Base-by-base conservation (phyloP, 768 basidiomycete species). In the Hygrophoropsis aurantiaca region DNA sequence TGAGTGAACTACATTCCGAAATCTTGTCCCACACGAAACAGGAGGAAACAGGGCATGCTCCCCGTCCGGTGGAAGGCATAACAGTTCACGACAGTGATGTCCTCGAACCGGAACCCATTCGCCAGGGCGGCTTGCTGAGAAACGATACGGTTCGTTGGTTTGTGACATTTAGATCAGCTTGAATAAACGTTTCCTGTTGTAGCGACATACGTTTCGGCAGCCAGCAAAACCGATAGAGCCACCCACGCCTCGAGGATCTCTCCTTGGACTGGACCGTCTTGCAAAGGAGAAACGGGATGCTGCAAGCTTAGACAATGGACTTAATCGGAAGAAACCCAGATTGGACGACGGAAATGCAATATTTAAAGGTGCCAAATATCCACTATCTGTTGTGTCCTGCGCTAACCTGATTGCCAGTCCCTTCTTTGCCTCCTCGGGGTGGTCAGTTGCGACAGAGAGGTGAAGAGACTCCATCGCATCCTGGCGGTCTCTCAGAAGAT, bases 401-500 rank as follows among this genome's bases (percentile, higher is more conserved):
- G 27, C 57, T 2, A 56, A 45, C 23, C 8, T 19, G 15, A 11
- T 13, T 11, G 13, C 5, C 48, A 97, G 94, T 97, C 16, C 94
- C 94, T 0, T 77, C 66, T 32, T 64, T 94, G 18, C 94, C 93
- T 49, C 70, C 72, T 11, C 75, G 80, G 38, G 67, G 62, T 33
- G 65, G 71, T n/a, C 82, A 85, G 58, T 60, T 76, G 2, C 79
- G 95, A 5, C 83, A 88, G 50, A 74, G 88, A 49, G 89, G 84
- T 0, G 87, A 87, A 55, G 95, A 97, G 55, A 98, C 95, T 0
- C 95, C 95, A 0, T 95, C 94, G 16, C 90, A 94, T 61, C 85
- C 90, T 3, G 88, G 90, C 30, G 95, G 95, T 13, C 70, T 99
- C 16, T 89, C 91, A 1, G 87, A 90, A 21, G 70, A 73, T 1